Conservation (phyloP, 2,329 filamentous ascomycete genomes). For the Seiridium cupressi region DNA sequence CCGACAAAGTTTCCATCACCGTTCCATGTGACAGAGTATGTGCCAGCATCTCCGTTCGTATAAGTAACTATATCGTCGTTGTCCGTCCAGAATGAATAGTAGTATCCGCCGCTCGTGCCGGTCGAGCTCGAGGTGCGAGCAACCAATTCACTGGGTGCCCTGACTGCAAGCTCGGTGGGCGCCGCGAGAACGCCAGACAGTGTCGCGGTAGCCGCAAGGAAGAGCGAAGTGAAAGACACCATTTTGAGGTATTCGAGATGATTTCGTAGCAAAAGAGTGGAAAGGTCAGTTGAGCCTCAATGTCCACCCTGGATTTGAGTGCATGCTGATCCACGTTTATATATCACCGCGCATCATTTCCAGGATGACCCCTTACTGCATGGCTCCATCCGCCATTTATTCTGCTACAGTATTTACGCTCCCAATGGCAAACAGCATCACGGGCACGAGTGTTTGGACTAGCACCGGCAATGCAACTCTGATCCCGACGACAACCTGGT, state of each 20-base stretch:
- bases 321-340: neutral
- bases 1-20: slow-evolving; percentile 46
- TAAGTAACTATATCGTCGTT: slow-evolving; percentile 49
- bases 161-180: slow-evolving; percentile 29
- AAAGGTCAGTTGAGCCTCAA: slow-evolving; percentile 1
- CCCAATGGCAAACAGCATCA: neutral
- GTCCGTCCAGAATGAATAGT: slow-evolving; percentile 61
- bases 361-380: neutral
- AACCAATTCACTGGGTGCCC: slow-evolving; percentile 28
- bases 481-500: neutral
- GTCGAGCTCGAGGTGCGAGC: slow-evolving; percentile 41
- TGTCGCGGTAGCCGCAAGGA: slow-evolving; percentile 33
- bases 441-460: neutral
- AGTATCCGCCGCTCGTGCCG: slow-evolving; percentile 56
- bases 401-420: neutral
- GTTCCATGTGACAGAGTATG: slow-evolving; percentile 47
- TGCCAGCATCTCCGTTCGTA: slow-evolving; percentile 50
- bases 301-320: neutral
- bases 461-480: neutral
- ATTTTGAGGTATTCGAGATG: slow-evolving; percentile 24
- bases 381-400: neutral
- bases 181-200: slow-evolving; percentile 31
- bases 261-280: neutral
- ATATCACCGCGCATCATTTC: neutral
- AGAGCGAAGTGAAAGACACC: slow-evolving; percentile 37